phyloP scores from a whole-genome alignment of 2,329 filamentous ascomycete genomes.

The Colletotrichum lentis region DNA sequence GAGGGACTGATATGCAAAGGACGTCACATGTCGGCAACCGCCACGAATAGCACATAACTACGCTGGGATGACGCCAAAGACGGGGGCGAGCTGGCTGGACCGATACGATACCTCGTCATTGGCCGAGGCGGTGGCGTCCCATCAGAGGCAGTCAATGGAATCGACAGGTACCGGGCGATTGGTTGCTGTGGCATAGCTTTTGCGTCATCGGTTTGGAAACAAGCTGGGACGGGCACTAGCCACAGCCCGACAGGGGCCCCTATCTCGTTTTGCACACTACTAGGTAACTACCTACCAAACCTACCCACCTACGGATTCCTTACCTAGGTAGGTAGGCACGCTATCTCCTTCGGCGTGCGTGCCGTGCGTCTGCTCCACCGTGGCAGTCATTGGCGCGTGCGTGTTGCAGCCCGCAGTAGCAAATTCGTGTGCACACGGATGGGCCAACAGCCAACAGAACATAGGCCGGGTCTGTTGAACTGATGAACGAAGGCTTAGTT shows the following conservation, averaged over 20 bases:
- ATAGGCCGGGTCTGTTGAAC: not conserved
- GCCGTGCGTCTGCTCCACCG: not conserved
- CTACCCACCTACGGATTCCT: too few species aligned
- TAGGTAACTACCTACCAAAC: too few species aligned
- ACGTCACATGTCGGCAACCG: conserved; percentile 34
- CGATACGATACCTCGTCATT: conserved; percentile 26
- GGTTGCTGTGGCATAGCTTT: conserved; percentile 39
- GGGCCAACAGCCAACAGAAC: not conserved
- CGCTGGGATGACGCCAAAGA: conserved; percentile 37
- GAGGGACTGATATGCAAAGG: conserved; percentile 12
- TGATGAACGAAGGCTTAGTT: not conserved
- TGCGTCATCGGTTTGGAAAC: conserved; percentile 39
- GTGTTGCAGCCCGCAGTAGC: conserved; percentile 1
- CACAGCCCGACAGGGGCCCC: conserved; percentile 32
- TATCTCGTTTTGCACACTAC: not conserved
- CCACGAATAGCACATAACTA: conserved; percentile 21
- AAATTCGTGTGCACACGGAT: not conserved
- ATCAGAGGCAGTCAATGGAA: conserved; percentile 14
- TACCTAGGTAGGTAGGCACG: too few species aligned
- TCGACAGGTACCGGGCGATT: conserved; percentile 31
- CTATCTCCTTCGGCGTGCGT: too few species aligned
- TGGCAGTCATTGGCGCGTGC: conserved; percentile 14
- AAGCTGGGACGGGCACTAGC: conserved; percentile 37
- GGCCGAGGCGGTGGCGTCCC: not conserved
- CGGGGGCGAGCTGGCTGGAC: conserved; percentile 11